Percentiles rank a stretch among this genome's conserved stretches.
Evolutionary conservation across 2,329 filamentous ascomycete species (phyloP).

Genomic region (Xylaria sp.): DNA sequence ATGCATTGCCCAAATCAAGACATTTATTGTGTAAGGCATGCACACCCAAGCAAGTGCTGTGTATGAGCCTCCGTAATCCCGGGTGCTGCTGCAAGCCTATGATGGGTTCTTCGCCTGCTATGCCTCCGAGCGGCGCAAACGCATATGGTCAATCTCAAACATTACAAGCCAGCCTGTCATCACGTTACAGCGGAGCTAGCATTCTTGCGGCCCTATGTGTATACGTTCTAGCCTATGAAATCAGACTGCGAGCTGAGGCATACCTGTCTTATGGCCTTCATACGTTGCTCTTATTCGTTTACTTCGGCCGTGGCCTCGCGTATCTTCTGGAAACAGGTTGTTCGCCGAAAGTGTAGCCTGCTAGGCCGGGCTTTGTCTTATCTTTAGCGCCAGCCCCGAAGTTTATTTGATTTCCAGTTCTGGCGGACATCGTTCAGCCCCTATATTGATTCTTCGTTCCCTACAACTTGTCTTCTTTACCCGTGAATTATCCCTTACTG

Average conservation of each 20-base stretch:
- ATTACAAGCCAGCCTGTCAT: conserved; percentile 2
- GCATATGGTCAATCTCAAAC: background rate
- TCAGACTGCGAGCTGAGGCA: background rate
- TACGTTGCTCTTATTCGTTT: conserved; percentile 7
- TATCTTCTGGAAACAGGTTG: conserved; percentile 2
- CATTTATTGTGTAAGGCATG: conserved; percentile 10
- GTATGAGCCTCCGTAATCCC: background rate
- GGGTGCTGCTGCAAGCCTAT: background rate
- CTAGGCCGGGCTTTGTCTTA: background rate
- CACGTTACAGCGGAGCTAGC: conserved; percentile 8
- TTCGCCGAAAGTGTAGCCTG: background rate
- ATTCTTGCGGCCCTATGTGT: conserved; percentile 11
- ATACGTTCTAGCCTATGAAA: conserved; percentile 10
- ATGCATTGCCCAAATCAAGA: conserved; percentile 14
- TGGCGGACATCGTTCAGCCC: background rate
- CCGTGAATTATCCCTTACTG: conserved; percentile 31
- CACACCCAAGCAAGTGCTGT: conserved; percentile 13
- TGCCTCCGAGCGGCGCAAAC: background rate
- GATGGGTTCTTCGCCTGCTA: background rate
- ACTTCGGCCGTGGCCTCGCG: conserved; percentile 1
- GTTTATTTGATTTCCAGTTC: background rate
- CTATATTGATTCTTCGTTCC: conserved; percentile 8
- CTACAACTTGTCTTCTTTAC: conserved; percentile 23
- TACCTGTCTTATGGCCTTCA: background rate
- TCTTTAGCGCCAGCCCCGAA: conserved; percentile 15